Conservation (phyloP, 345 rosid species). For the Trapa incisa region DNA sequence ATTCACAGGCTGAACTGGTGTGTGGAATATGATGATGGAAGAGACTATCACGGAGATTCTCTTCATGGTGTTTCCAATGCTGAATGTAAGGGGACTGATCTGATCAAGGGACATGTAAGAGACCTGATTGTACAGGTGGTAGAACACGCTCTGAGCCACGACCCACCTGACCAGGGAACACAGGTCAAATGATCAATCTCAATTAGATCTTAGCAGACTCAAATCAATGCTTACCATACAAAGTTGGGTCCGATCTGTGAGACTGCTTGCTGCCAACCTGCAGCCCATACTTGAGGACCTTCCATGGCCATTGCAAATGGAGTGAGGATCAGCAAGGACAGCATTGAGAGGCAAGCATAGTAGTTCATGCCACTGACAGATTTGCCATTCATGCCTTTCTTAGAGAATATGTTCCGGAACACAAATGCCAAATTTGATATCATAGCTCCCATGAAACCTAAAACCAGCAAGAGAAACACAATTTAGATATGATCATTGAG, state of each 20-base stretch:
- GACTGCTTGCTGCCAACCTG: slow-evolving; percentile 70
- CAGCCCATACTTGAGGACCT: slow-evolving; percentile 91
- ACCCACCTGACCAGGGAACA: slow-evolving; percentile 31
- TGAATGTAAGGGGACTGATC: slow-evolving; percentile 39
- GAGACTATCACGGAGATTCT: slow-evolving; percentile 33
- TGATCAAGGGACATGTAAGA: slow-evolving; percentile 45
- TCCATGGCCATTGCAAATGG: slow-evolving; percentile 93
- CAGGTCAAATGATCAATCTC: not conserved
- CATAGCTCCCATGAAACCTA: slow-evolving; percentile 99
- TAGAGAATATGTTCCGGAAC: slow-evolving; percentile 83
- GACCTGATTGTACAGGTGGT: slow-evolving; percentile 41
- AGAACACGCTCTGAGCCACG: slow-evolving; percentile 39
- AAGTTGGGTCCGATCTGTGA: slow-evolving; percentile 77
- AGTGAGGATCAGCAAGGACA: slow-evolving; percentile 70
- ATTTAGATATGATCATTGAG: not conserved
- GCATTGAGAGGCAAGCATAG: slow-evolving; percentile 79
- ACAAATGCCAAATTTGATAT: slow-evolving; percentile 91
- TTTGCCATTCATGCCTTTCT: slow-evolving; percentile 93
- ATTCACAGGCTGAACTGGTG: slow-evolving; percentile 36
- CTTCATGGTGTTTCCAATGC: slow-evolving; percentile 46
- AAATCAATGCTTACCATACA: slow-evolving; percentile 36
- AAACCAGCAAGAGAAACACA: slow-evolving; percentile 7
- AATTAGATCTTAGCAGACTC: not conserved
- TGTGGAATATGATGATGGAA: slow-evolving; percentile 40
- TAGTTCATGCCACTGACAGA: slow-evolving; percentile 95